A percentile compares a stretch with the other conserved stretches of the same genome.
phyloP scores from a whole-genome alignment of 495 filamentous ascomycete genomes.

The Hyaloscypha finlandica region DNA sequence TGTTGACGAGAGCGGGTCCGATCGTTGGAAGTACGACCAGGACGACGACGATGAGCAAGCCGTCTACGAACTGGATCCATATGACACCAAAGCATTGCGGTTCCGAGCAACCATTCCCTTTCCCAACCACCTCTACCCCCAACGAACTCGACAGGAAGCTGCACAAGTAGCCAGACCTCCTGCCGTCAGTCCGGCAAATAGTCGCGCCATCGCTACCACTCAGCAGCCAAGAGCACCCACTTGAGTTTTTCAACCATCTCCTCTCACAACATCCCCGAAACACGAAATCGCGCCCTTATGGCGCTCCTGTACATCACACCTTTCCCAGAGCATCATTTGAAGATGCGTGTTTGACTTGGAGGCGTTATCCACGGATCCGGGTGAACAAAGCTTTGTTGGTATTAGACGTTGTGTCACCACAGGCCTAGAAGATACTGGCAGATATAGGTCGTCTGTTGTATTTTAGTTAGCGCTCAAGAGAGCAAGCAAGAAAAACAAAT shows the following conservation, averaged over 20 bases:
- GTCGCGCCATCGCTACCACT: conserved; percentile 16
- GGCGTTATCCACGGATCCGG: conserved; percentile 29
- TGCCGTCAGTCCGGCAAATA: conserved; percentile 36
- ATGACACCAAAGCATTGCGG: conserved; percentile 67
- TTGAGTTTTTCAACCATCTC: conserved; percentile 8
- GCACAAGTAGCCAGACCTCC: conserved; percentile 9
- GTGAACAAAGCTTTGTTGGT: conserved; percentile 30
- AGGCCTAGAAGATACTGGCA: conserved; percentile 1
- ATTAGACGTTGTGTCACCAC: conserved; percentile 39
- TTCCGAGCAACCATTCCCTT: conserved; percentile 71
- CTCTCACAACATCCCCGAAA: conserved; percentile 3
- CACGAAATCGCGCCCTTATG: conserved; percentile 3
- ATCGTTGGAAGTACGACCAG: conserved; percentile 83
- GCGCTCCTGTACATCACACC: conserved; percentile 22
- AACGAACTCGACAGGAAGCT: conserved; percentile 22
- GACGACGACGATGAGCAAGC: conserved; percentile 69
- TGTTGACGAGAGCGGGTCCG: conserved; percentile 49
- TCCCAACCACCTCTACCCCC: conserved; percentile 33
- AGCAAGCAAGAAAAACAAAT: conserved; percentile 34
- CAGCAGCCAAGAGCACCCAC: conserved; percentile 23
- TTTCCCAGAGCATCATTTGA: conserved; percentile 18
- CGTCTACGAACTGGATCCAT: conserved; percentile 68
- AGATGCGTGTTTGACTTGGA: conserved; percentile 15
- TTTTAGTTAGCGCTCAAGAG: conserved; percentile 35
- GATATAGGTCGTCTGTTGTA: conserved; percentile 42